Evolutionary conservation across 2,329 filamentous ascomycete genomes (phyloP).

Genomic region (Calonectria hawksworthii): DNA sequence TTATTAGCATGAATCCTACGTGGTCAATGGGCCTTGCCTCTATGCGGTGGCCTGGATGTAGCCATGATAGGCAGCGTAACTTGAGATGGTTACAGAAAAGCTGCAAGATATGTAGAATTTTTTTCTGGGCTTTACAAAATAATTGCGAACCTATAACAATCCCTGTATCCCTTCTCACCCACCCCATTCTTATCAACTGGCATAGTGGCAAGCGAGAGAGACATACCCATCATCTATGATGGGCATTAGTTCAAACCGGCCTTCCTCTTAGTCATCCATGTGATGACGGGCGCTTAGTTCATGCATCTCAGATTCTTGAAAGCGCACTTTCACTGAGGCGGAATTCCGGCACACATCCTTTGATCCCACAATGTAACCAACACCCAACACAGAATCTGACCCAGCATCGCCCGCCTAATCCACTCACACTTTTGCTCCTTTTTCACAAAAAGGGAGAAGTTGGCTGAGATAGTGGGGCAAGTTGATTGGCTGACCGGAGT

Average conservation of each 20-base stretch:
- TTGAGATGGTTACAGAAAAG: not conserved
- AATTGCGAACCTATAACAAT: not conserved
- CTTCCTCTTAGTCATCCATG: not conserved
- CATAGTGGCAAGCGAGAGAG: not conserved
- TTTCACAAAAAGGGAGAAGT: not conserved
- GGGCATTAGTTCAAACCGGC: not conserved
- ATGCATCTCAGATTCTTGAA: not conserved
- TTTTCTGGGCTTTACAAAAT: not conserved
- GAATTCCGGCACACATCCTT: not conserved
- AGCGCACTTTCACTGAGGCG: not conserved
- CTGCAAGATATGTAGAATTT: not conserved
- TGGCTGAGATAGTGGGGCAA: not conserved
- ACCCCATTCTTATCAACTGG: not conserved
- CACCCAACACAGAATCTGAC: not conserved
- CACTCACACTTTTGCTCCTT: not conserved
- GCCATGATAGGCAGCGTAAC: not conserved
- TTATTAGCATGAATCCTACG: not conserved
- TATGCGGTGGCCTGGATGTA: too few relatives aligned
- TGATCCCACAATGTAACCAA: not conserved
- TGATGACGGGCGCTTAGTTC: not conserved
- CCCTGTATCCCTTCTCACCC: not conserved
- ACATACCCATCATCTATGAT: not conserved
- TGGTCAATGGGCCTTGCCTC: not conserved
- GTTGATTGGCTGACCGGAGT: not conserved
- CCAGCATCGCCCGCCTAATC: not conserved